A percentile compares a stretch with the other conserved stretches of the same genome.
These are phyloP conservation scores for Clarkia xantiana DNA, from an alignment of 345 rosid genomes.

Conservation along the genomic window DNA sequence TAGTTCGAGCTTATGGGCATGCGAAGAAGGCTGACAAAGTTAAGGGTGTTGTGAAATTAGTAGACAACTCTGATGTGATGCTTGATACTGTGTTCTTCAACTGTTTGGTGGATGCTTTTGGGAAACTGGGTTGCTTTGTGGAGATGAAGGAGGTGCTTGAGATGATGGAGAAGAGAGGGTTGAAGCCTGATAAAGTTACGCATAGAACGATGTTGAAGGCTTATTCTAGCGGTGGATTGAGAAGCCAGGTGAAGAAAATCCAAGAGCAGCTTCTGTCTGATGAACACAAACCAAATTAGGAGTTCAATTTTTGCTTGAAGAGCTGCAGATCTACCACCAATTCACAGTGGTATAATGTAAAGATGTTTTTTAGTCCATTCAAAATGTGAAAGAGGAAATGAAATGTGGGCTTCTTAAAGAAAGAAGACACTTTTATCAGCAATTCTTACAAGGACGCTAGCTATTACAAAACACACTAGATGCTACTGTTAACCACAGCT, in stretches of 20 bases:
- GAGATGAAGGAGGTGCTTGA: conserved; percentile 82
- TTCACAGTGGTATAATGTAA: no score
- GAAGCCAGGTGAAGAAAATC: conserved; percentile 50
- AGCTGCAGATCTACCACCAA: no score
- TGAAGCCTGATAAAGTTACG: conserved; percentile 63
- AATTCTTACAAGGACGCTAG: no score
- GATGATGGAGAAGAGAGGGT: conserved; percentile 56
- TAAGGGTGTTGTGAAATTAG: conserved; percentile 49
- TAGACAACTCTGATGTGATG: conserved; percentile 63
- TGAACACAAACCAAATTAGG: no score
- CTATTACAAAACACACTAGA: no score
- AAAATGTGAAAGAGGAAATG: no score
- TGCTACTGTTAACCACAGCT: no score
- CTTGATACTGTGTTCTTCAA: conserved; percentile 72
- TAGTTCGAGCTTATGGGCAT: conserved; percentile 72
- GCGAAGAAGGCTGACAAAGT: conserved; percentile 60
- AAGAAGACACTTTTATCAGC: no score
- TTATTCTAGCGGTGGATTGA: conserved; percentile 53
- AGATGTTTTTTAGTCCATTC: no score
- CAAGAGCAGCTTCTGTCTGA: conserved; percentile 19
- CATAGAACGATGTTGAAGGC: conserved; percentile 79
- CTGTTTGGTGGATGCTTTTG: conserved; percentile 83
- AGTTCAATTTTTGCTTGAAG: no score
- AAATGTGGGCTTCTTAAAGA: no score
- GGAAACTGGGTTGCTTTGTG: conserved; percentile 65